These are phyloP conservation scores for Tieghemiomyces parasiticus DNA, from an alignment of 192 early-diverging fungal genomes.

Conservation along the genomic window DNA sequence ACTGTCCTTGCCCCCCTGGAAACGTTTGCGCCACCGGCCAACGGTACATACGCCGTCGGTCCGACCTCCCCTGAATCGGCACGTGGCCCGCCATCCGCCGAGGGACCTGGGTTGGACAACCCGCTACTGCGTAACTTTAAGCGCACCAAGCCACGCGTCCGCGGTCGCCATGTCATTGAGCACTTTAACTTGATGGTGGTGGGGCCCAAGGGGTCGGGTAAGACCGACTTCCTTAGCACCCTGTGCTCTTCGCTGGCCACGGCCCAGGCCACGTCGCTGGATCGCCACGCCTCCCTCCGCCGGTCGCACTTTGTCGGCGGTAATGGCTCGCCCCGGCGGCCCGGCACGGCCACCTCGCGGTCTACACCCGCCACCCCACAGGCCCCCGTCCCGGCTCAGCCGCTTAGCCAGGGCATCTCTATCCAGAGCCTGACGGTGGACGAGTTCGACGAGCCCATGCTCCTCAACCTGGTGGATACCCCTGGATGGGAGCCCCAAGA, in stretches of 20 bases:
- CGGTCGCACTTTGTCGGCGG: not conserved
- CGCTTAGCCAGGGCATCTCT: not conserved
- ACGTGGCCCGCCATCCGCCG: no score
- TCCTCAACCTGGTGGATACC: conserved; percentile 4
- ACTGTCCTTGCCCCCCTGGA: no score
- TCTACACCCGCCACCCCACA: not conserved
- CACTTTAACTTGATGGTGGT: conserved; percentile 9
- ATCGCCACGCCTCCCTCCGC: not conserved
- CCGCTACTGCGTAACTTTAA: not conserved
- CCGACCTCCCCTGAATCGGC: no score
- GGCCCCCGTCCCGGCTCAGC: not conserved
- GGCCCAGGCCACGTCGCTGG: not conserved
- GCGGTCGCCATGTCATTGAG: conserved; percentile 4
- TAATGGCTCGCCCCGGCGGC: no score
- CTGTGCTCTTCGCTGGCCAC: not conserved
- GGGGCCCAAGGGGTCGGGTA: not conserved
- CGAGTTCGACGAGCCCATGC: conserved; percentile 2
- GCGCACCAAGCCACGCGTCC: not conserved
- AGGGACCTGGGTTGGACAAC: no score
- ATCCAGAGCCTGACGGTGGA: not conserved
- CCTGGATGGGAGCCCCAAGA: not conserved
- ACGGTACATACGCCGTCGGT: no score
- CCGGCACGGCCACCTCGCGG: not conserved
- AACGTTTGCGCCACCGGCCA: no score
- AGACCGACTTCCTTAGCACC: not conserved